A percentile compares a stretch with the other conserved stretches of the same genome.
Conservation (phyloP, 2,329 filamentous ascomycete genomes). For the Paraconiothyrium sp. region DNA sequence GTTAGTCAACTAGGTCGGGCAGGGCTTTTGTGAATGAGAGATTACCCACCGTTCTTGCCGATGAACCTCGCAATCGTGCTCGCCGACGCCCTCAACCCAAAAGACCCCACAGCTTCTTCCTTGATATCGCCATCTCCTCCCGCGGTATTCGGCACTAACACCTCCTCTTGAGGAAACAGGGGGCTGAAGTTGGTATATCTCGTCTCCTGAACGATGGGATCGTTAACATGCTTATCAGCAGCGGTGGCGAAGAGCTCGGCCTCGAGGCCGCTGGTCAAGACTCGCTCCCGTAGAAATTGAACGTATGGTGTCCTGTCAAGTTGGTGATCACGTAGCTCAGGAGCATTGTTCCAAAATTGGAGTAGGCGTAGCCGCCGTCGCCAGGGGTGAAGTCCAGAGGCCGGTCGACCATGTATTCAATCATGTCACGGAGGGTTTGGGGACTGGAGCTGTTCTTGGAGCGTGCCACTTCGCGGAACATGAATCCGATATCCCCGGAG, state of each 20-base stretch:
- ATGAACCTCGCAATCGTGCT: constrained; percentile 27
- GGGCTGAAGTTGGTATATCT: constrained; percentile 17
- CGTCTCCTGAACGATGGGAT: constrained; percentile 25
- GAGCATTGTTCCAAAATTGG: constrained; percentile 34
- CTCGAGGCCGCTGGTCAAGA: constrained; percentile 23
- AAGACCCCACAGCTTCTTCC: constrained; percentile 27
- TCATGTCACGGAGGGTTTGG: constrained; percentile 28
- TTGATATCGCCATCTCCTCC: constrained; percentile 32
- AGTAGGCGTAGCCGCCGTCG: constrained; percentile 24
- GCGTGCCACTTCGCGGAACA: constrained; percentile 26
- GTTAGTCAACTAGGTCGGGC: not conserved
- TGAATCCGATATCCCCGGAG: constrained; percentile 30
- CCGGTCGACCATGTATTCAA: constrained; percentile 28
- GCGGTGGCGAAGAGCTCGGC: constrained; percentile 25
- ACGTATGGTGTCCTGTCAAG: constrained; percentile 27
- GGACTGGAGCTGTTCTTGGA: constrained; percentile 29
- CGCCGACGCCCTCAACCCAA: constrained; percentile 30
- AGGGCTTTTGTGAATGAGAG: not conserved
- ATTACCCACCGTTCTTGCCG: constrained; percentile 18
- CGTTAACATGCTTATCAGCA: constrained; percentile 15
- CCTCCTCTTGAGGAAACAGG: constrained; percentile 12
- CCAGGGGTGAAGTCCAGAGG: constrained; percentile 33
- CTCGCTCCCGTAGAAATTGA: constrained; percentile 26
- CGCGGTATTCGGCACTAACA: constrained; percentile 15
- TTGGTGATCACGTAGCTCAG: constrained; percentile 28